Evolutionary conservation across 148 eudicot genomes (phyloP), one percentile per base, ranked within the genome.

Genomic region (Vaccinium corymbosum): DNA sequence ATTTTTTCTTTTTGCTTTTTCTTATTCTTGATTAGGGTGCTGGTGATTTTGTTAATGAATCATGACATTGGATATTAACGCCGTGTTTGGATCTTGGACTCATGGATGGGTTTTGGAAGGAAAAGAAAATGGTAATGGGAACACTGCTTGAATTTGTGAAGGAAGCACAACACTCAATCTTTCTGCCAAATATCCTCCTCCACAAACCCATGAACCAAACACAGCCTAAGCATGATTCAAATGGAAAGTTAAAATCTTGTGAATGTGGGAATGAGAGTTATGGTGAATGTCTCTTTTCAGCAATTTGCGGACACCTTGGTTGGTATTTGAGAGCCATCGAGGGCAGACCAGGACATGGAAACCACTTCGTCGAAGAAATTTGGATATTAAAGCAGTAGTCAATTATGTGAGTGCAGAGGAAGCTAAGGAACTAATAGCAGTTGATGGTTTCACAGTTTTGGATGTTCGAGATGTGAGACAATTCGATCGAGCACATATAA

Each of bases 381-480:
- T 91, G 51, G 61, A 56, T 79, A 85, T 93, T 13, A 94, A 87
- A 86, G 97, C 98, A 51, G 95, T 92, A 86, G 86, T 94, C 9
- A 66, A 90, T 15, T 96, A 84, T 85, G 94, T 96, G 4, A 88
- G 83, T 74, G 94, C 93, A 25, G 95, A 94, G 68, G 98, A 96
- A 56, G 98, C 98, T n/a, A 93, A 90, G 83, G 79, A 90, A n/a
- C 98, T 96, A 17, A 85, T 93, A 48, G 86, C 91, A 79, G 90
- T 51, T 53, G 89, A 93, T 56, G 99, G 98, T 13, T 96, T 91
- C 84, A 81, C 94, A 52, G 78, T 96, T 53, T 78, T 96, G 42
- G 99, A 96, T 88, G 95, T 96, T 61, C 90, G 99, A 29, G 99
- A 96, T 74, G 87, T 72, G 57, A 86, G 62, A 80, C 99, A 96